phyloP scores from a whole-genome alignment of 2,329 filamentous ascomycete species.

The Knufia fluminis region DNA sequence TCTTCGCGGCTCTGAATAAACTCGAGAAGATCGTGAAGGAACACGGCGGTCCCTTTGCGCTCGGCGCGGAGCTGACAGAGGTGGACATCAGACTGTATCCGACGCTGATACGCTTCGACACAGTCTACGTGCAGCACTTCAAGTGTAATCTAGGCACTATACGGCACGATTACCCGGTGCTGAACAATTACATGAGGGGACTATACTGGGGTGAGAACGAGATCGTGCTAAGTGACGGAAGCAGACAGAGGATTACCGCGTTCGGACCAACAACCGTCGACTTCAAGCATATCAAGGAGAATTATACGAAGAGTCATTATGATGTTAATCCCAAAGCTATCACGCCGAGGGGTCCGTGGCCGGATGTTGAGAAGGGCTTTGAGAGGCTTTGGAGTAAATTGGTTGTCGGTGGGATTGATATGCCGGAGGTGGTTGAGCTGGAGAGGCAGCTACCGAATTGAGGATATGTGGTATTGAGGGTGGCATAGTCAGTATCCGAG shows the following conservation, averaged over 20 bases:
- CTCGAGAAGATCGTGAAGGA: slow-evolving; percentile 42
- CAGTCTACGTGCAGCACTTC: slow-evolving; percentile 57
- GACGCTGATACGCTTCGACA: slow-evolving; percentile 52
- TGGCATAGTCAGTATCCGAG: no score
- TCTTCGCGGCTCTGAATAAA: slow-evolving; percentile 53
- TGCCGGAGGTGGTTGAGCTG: slow-evolving; percentile 18
- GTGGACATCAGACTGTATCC: slow-evolving; percentile 50
- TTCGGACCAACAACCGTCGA: slow-evolving; percentile 44
- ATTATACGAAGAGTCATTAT: slow-evolving; percentile 52
- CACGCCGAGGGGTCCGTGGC: slow-evolving; percentile 54
- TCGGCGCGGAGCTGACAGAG: slow-evolving; percentile 49
- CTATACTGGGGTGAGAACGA: slow-evolving; percentile 46
- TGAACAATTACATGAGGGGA: slow-evolving; percentile 52
- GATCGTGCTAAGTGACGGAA: slow-evolving; percentile 29
- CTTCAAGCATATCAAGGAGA: slow-evolving; percentile 61
- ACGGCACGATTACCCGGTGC: slow-evolving; percentile 49
- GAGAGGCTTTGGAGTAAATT: slow-evolving; percentile 43
- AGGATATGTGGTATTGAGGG: not conserved
- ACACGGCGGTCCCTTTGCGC: slow-evolving; percentile 46
- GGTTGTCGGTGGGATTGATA: slow-evolving; percentile 37
- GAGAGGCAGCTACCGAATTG: slow-evolving; percentile 14
- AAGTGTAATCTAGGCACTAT: slow-evolving; percentile 56
- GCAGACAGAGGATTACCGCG: slow-evolving; percentile 25
- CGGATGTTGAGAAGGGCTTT: slow-evolving; percentile 46
- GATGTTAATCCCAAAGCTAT: slow-evolving; percentile 54